A percentile compares a stretch with the other conserved stretches of the same genome.
Conservation (phyloP, 2,329 filamentous ascomycete species). For the Colletotrichum sp. region DNA sequence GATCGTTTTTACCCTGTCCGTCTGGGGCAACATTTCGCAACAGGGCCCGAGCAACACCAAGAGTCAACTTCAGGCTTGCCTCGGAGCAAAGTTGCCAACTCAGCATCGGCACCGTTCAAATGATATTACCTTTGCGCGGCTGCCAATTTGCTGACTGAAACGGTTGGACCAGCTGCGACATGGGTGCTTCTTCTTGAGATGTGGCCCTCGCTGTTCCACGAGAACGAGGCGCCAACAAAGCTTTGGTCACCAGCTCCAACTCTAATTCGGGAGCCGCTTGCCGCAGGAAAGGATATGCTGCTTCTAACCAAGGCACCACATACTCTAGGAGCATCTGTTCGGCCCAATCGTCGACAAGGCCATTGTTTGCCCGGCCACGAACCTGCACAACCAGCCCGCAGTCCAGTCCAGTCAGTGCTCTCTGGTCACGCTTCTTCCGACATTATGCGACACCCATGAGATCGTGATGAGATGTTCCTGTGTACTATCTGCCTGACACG, state of each 20-base stretch:
- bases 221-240: background rate
- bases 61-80: background rate
- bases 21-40: background rate
- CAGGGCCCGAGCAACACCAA: background rate
- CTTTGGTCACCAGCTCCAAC: conserved; percentile 21
- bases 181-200: conserved; percentile 1
- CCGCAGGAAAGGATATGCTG: background rate
- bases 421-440: background rate
- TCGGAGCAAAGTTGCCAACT: background rate
- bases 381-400: background rate
- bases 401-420: background rate
- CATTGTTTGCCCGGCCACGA: background rate
- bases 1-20: background rate
- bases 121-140: background rate
- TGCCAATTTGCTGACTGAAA: conserved; percentile 3
- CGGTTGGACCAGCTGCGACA: conserved; percentile 11
- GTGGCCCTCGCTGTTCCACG: background rate
- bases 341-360: background rate
- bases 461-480: background rate
- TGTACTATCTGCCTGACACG: background rate
- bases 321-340: background rate
- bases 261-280: conserved; percentile 1
- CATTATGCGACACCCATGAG: background rate
- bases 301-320: background rate
- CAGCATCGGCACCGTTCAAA: background rate